Evolutionary conservation across 495 filamentous ascomycete species (phyloP).

Genomic region (Annulohypoxylon moriforme): DNA sequence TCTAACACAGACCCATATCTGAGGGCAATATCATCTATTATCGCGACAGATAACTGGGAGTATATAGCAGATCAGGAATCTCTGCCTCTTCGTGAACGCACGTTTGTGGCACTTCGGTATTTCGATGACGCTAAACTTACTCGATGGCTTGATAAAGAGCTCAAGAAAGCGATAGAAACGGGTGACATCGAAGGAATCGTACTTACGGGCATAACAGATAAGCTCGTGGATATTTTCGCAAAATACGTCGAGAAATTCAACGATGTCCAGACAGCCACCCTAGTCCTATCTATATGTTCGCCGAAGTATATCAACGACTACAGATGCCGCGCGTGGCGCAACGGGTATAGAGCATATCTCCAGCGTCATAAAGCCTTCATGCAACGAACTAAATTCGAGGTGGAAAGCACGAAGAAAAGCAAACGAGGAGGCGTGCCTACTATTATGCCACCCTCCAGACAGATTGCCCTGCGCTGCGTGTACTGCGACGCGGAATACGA

Average conservation of each 20-base stretch:
- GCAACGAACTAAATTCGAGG: constrained; percentile 71
- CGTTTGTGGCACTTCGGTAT: constrained; percentile 87
- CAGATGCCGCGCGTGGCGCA: constrained; percentile 82
- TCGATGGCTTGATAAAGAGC: constrained; percentile 72
- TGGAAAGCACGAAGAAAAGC: constrained; percentile 66
- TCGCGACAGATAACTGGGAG: constrained; percentile 88
- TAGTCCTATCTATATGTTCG: constrained; percentile 82
- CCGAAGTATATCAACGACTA: constrained; percentile 85
- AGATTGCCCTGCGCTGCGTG: constrained; percentile 84
- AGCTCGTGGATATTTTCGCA: constrained; percentile 83
- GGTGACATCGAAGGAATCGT: constrained; percentile 92
- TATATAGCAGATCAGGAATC: constrained; percentile 83
- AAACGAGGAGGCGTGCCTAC: constrained; percentile 72
- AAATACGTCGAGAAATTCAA: constrained; percentile 87
- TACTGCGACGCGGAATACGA: constrained; percentile 74
- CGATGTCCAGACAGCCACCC: constrained; percentile 89
- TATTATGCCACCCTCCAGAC: constrained; percentile 73
- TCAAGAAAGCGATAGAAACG: constrained; percentile 69
- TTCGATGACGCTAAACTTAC: constrained; percentile 82
- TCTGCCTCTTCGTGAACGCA: constrained; percentile 84
- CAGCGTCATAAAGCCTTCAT: constrained; percentile 69
- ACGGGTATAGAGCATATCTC: constrained; percentile 82
- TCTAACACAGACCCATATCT: constrained; percentile 81
- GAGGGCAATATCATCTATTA: constrained; percentile 89
- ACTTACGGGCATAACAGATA: constrained; percentile 84